These are phyloP conservation scores for Colletotrichum tropicale DNA, from an alignment of 2,329 filamentous ascomycete species.

Conservation along the genomic window DNA sequence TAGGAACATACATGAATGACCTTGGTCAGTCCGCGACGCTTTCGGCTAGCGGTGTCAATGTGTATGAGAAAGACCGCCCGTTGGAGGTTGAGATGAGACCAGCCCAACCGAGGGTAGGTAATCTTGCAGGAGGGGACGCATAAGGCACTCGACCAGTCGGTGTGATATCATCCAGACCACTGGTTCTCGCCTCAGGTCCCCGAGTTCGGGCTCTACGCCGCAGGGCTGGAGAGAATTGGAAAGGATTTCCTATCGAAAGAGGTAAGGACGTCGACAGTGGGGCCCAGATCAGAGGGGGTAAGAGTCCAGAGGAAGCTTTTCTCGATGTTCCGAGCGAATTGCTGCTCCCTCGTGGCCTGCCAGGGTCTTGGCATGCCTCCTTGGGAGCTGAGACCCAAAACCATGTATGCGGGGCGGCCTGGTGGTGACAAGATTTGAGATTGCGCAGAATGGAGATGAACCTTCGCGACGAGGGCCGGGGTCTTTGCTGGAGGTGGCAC, in stretches of 20 bases:
- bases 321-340: neutral
- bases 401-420: neutral
- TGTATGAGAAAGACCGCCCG: neutral
- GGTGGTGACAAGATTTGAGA: neutral
- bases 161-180: neutral
- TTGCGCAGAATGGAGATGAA: neutral
- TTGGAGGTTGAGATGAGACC: neutral
- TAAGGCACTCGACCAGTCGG: neutral
- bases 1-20: neutral
- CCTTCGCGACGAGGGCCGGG: neutral
- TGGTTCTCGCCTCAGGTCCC: neutral
- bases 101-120: neutral
- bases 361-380: neutral
- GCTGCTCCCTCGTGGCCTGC: neutral
- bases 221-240: neutral
- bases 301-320: neutral
- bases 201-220: neutral
- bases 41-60: neutral
- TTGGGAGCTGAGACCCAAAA: neutral
- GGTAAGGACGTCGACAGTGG: neutral
- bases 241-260: neutral
- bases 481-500: neutral
- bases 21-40: neutral
- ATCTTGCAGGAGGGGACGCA: neutral
- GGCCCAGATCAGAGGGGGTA: neutral